Percentiles rank a stretch among this genome's conserved stretches.
Evolutionary conservation across 164 flowering plant species (phyloP).

Genomic region (Macadamia tetraphylla): DNA sequence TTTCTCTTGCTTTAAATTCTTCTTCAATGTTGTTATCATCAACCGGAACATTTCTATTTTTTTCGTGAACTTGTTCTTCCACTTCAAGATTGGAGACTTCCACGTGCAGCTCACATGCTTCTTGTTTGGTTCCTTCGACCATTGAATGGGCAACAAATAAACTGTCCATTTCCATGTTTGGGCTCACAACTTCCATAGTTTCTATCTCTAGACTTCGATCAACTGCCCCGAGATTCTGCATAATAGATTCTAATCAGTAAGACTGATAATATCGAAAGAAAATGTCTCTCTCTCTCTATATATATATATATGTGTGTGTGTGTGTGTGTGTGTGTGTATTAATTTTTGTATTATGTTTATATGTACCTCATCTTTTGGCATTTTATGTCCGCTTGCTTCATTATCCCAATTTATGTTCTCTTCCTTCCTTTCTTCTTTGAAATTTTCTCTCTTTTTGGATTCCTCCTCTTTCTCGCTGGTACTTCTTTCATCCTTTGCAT

Average conservation of each 20-base stretch:
- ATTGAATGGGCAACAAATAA: not conserved
- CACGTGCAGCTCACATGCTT: not conserved
- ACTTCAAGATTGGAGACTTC: not conserved
- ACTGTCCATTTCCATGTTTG: too few species aligned
- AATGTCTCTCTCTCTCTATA: not conserved
- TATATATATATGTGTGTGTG: too few species aligned
- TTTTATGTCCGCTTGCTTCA: too few species aligned
- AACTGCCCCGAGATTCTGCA: conserved; percentile 14
- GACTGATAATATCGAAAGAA: not conserved
- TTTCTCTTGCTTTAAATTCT: not conserved
- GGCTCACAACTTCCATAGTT: too few species aligned
- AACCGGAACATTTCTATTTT: not conserved
- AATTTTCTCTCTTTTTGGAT: conserved; percentile 9
- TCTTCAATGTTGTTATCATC: conserved; percentile 7
- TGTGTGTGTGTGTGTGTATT: too few species aligned
- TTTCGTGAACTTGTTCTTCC: conserved; percentile 1
- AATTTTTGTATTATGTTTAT: too few species aligned
- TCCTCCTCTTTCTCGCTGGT: not conserved
- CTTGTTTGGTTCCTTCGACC: not conserved
- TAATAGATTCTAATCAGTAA: conserved; percentile 4
- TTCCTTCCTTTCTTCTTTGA: conserved; percentile 14
- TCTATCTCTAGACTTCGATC: too few species aligned
- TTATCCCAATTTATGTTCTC: not conserved
- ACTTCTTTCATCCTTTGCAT: conserved; percentile 4
- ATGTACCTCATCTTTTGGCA: too few species aligned